Percentiles rank a stretch among this genome's conserved stretches.
Conservation (phyloP, 306 rosid species). For the Calophaca sinica region DNA sequence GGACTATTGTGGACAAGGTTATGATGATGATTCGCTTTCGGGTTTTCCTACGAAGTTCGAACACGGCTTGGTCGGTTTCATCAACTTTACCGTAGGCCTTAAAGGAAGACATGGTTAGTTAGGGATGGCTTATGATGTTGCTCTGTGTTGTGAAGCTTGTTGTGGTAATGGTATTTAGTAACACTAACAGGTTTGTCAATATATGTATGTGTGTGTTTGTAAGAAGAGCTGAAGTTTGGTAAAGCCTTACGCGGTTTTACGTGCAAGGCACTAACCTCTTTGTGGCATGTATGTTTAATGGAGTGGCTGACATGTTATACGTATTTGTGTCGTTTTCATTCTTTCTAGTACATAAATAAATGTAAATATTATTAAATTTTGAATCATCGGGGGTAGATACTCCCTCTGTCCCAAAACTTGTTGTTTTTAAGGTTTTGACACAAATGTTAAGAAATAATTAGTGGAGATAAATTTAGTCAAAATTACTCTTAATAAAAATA, state of each 20-base stretch:
- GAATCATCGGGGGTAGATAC: no score
- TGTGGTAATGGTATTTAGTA: not conserved
- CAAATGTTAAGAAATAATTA: no score
- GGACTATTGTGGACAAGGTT: slow-evolving; percentile 58
- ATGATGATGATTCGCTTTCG: slow-evolving; percentile 63
- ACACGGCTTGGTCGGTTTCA: slow-evolving; percentile 57
- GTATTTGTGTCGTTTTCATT: slow-evolving; percentile 13
- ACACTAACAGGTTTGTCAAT: slow-evolving; percentile 4
- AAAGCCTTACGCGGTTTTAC: slow-evolving; percentile 47
- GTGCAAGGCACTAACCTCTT: slow-evolving; percentile 50
- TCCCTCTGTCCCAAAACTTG: no score
- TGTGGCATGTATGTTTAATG: slow-evolving; percentile 39
- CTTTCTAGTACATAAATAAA: not conserved
- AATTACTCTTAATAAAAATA: no score
- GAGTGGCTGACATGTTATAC: slow-evolving; percentile 51
- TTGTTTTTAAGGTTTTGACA: no score
- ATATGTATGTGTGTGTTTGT: not conserved
- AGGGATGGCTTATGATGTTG: not conserved
- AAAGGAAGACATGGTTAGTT: slow-evolving; percentile 52
- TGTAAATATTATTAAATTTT: slow-evolving; percentile 2
- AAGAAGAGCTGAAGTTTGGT: slow-evolving; percentile 14
- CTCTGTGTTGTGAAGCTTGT: not conserved
- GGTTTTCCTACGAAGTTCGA: slow-evolving; percentile 52
- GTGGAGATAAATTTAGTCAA: no score
- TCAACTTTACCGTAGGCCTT: slow-evolving; percentile 61